These are phyloP conservation scores for Purshia tridentata DNA, from an alignment of 306 rosid species.

Conservation along the genomic window DNA sequence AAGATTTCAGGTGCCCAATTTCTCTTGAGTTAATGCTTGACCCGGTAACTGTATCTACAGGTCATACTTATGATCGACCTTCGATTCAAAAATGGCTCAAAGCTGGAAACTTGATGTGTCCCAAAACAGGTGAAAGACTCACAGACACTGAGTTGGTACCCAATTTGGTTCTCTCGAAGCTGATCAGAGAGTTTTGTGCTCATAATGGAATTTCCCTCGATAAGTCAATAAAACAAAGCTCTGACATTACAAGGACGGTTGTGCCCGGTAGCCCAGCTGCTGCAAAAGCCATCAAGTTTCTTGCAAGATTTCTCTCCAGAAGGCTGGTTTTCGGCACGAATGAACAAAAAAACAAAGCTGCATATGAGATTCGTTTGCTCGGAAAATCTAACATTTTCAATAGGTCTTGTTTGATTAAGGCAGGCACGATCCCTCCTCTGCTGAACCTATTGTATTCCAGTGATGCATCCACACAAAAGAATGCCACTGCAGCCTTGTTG, in stretches of 20 bases:
- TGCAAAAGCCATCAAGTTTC: constrained; percentile 55
- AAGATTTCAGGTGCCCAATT: constrained; percentile 83
- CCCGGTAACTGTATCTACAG: constrained; percentile 84
- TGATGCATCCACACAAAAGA: constrained; percentile 44
- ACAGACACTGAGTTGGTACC: constrained; percentile 54
- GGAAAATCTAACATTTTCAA: constrained; percentile 64
- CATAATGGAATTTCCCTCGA: constrained; percentile 36
- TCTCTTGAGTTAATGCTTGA: constrained; percentile 77
- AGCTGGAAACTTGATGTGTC: constrained; percentile 66
- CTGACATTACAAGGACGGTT: constrained; percentile 36
- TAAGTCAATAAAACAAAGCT: constrained; percentile 16
- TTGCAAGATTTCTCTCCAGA: constrained; percentile 45
- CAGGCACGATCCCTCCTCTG: constrained; percentile 52
- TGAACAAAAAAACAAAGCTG: constrained; percentile 57
- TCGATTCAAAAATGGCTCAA: constrained; percentile 78
- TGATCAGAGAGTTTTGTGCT: constrained; percentile 53
- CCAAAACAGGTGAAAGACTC: constrained; percentile 81
- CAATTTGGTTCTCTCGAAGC: constrained; percentile 46
- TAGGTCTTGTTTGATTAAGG: constrained; percentile 59
- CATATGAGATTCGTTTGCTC: constrained; percentile 69
- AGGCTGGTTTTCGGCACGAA: constrained; percentile 56
- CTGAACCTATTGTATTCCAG: constrained; percentile 39
- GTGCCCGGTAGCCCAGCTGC: constrained; percentile 46
- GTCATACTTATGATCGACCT: constrained; percentile 82
- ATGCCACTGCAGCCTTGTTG: constrained; percentile 60